Evolutionary conservation across 75 land plant genomes (phyloP), one percentile per base, ranked within the genome.

Genomic region (Pinus tabuliformis): DNA sequence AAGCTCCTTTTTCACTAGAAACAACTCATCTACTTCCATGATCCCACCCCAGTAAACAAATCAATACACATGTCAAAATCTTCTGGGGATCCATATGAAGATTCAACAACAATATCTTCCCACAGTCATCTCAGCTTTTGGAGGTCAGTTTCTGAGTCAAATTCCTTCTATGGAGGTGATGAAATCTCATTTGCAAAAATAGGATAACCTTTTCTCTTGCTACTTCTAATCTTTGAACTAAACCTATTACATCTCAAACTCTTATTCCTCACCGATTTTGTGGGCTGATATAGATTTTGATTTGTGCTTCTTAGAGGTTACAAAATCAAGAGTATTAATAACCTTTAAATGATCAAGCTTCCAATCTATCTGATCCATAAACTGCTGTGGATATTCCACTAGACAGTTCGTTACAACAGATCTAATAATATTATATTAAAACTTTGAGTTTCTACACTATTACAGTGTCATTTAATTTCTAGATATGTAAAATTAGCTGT

Each of bases 21-120:
- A 61, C 33, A 75, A 68, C 39, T 83, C 84, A 74, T 83, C 72
- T 13, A 82, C 84, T 16, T 83, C 83, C 83, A 83, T 80, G 49
- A 83, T 83, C 22, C 84, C 84, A 57, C 82, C 26, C 66, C 78
- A 56, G 77, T 75, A 57, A 83, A 83, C 15, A 83, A 49, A 26
- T 83, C 84, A 15, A 66, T 30, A 65, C 79, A 78, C 54, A 77
- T 39, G 13, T 76, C 52, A 79, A 82, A 80, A 22, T 81, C 84
- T 36, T 66, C 72, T 3, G 57, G 60, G 16, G 21, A 56, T 33
- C 73, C 73, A 52, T 66, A 63, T 16, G 68, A 36, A 8, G 37
- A 28, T 24, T 82, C 79, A 45, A 62, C 37, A 64, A 15, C 61
- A 75, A 70, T 83, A 21, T 56, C 72, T 73, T 83, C 84, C 84